Conservation (phyloP, 2,329 filamentous ascomycete species). For the Exutisphaerella laricina region DNA sequence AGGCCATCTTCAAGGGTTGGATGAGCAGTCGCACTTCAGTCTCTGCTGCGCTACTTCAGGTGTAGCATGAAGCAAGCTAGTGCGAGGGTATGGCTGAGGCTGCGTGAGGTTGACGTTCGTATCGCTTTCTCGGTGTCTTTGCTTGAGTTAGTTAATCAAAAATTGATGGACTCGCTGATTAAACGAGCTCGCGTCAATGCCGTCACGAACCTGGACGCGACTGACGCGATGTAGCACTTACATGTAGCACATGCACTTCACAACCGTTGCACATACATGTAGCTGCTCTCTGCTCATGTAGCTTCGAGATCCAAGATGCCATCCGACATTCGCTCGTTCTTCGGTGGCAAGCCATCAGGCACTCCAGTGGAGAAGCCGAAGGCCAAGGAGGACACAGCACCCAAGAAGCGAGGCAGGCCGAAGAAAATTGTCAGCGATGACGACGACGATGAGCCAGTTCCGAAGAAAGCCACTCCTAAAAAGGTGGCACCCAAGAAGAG, state of each 20-base stretch:
- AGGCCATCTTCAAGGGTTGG: background rate
- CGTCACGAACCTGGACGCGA: no score
- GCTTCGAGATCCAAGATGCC: constrained; percentile 70
- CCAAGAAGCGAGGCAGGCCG: constrained; percentile 44
- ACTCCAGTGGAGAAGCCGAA: constrained; percentile 37
- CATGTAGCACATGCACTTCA: no score
- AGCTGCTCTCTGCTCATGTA: constrained; percentile 1
- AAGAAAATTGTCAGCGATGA: constrained; percentile 75
- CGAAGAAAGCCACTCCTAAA: constrained; percentile 39
- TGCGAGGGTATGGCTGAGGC: background rate
- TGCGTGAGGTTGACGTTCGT: background rate
- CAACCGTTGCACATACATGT: no score
- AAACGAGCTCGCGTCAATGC: no score
- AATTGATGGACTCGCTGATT: no score
- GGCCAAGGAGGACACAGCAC: constrained; percentile 35
- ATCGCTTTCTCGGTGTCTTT: no score
- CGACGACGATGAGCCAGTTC: constrained; percentile 33
- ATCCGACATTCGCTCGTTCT: constrained; percentile 83
- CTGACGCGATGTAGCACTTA: no score
- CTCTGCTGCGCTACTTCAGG: no score
- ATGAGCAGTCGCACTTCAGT: background rate
- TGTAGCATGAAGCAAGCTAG: no score
- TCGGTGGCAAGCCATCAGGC: constrained; percentile 66
- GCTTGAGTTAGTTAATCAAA: no score
- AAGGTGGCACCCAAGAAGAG: constrained; percentile 53